phyloP scores from a whole-genome alignment of 2,329 filamentous ascomycete species.

The Aspergillus awamori region DNA sequence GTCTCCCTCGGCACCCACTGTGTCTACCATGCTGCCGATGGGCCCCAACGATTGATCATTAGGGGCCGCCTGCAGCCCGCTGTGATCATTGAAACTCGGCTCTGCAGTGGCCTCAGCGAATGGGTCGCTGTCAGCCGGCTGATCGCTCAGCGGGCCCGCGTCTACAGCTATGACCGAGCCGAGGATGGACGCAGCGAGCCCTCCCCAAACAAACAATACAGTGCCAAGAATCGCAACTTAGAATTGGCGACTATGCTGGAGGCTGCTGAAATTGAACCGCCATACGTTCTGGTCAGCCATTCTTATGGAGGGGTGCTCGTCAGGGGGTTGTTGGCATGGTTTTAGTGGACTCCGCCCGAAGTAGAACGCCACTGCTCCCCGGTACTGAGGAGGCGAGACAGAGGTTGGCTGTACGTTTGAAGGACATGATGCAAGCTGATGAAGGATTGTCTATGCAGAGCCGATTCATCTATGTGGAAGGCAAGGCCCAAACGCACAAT shows the following conservation, averaged over 20 bases:
- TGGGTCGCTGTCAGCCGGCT: background rate
- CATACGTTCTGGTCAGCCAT: conserved; percentile 1
- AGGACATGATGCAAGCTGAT: background rate
- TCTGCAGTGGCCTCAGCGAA: background rate
- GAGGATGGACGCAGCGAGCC: background rate
- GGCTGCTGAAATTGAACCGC: background rate
- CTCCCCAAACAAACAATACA: background rate
- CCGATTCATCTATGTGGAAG: background rate
- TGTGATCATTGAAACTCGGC: background rate
- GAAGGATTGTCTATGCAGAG: background rate
- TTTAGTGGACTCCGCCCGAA: background rate
- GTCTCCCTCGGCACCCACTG: conserved; percentile 2
- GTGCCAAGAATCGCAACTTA: background rate
- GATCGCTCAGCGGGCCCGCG: background rate
- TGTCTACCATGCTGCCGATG: background rate
- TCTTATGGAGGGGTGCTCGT: background rate
- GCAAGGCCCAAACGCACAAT: background rate
- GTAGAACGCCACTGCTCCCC: background rate
- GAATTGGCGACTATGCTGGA: background rate
- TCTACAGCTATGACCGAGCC: conserved; percentile 4
- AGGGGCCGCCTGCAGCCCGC: background rate
- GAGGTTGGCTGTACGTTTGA: background rate
- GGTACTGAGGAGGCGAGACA: background rate
- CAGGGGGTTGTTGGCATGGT: conserved; percentile 1
- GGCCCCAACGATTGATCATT: background rate